Evolutionary conservation across 768 basidiomycete genomes (phyloP), one percentile per base, ranked within the genome.

Genomic region (Macrocybe gigantea): DNA sequence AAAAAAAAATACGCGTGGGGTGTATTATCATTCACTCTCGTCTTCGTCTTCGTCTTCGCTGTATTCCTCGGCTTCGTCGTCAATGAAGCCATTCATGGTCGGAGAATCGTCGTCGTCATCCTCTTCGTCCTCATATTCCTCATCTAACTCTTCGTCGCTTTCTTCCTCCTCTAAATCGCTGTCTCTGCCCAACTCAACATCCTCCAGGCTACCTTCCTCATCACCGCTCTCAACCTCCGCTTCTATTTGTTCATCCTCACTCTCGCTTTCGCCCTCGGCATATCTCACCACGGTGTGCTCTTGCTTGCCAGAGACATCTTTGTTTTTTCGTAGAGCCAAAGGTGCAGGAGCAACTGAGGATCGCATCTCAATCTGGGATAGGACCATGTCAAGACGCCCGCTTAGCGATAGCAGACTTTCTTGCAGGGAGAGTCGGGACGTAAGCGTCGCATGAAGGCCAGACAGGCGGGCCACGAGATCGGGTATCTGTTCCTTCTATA

Each of bases 341-440:
- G 78, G 72, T 2, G 80, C 74, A 14, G 84, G 86, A 8, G 79
- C 79, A 10, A 74, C 70, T n/a, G 87, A 81, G 30, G 88, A 80
- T 14, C 94, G 81, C 69, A 93, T 77, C 62, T 94, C 89, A 47
- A 97, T 88, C 61, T 98, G 96, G 0, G 92, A 87, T 42, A 97
- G 75, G 15, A 96, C 90, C 73, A 93, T 88, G 60, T 97, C 95
- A 30, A 98, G 74, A 48, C 92, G 82, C 29, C 96, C 96, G 50
- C 83, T 88, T 37, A 99, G 73, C 2, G 88, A 82, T 7, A 94
- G 72, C 13, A 99, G 73, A 49, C 83, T 88, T 53, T 92, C 85
- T 53, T 96, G 89, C 40, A 97, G 69, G 22, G 83, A 74, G 33
- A 96, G 69, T 14, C 96, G 82, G 32, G 85, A 75, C 2, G 86